These are phyloP conservation scores for Cutaneotrichosporon cyanovorans DNA, from an alignment of 1,284 basidiomycete genomes.

Conservation along the genomic window DNA sequence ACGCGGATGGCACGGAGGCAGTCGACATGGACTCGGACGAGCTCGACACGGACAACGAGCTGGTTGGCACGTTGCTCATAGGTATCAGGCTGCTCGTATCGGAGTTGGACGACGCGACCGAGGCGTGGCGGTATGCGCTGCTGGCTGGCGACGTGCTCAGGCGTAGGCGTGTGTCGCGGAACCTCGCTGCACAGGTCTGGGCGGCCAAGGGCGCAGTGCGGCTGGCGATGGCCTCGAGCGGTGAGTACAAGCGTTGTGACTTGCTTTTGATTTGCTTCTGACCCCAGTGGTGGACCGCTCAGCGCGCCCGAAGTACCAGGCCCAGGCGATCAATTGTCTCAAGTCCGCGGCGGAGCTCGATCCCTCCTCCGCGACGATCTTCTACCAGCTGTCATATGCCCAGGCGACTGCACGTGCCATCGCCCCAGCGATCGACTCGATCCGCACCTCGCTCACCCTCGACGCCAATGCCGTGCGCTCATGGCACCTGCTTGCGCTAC, in stretches of 20 bases:
- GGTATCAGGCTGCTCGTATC: slow-evolving; percentile 66
- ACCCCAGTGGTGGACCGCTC: slow-evolving; percentile 57
- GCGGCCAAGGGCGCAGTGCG: slow-evolving; percentile 44
- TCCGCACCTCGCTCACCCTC: slow-evolving; percentile 67
- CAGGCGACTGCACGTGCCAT: slow-evolving; percentile 67
- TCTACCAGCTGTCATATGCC: slow-evolving; percentile 73
- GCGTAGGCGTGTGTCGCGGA: slow-evolving; percentile 3
- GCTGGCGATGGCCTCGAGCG: slow-evolving; percentile 38
- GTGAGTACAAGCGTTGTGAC: slow-evolving; percentile 28
- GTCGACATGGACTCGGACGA: slow-evolving; percentile 20
- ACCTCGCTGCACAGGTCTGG: slow-evolving; percentile 31
- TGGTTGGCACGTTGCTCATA: slow-evolving; percentile 64
- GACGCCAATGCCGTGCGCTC: slow-evolving; percentile 65
- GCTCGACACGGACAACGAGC: slow-evolving; percentile 58
- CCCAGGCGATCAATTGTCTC: slow-evolving; percentile 56
- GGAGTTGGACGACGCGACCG: slow-evolving; percentile 37
- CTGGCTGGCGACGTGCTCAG: slow-evolving; percentile 39
- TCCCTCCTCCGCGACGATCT: slow-evolving; percentile 55
- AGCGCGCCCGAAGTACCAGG: slow-evolving; percentile 56
- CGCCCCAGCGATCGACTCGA: slow-evolving; percentile 59
- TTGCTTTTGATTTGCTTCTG: neutral
- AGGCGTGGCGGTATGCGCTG: slow-evolving; percentile 42
- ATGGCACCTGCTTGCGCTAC: slow-evolving; percentile 85
- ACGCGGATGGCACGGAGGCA: slow-evolving; percentile 2
- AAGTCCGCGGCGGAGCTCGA: slow-evolving; percentile 53